Evolutionary conservation across 164 flowering plant genomes (phyloP), one percentile per base, ranked within the genome.

Genomic region (Vitis rupestris): DNA sequence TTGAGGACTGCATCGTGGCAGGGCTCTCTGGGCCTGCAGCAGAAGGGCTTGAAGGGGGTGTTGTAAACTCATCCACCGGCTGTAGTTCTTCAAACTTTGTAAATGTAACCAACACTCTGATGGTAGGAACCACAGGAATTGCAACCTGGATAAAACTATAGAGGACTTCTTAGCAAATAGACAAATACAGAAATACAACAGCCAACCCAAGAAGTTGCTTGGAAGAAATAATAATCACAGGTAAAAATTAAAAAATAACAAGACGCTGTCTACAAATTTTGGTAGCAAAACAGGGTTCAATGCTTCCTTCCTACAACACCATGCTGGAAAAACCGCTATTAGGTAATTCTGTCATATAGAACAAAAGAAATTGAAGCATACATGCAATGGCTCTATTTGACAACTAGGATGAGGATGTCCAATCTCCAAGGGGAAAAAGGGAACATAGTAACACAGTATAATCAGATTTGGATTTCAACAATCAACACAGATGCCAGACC

Each of bases 81-180:
- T 87, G 86, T 54, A 95, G 70, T 69, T 93, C 99, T 82, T 93
- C 97, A 65, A 88, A 93, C 76, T 90, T 95, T 17, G 98, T 90
- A 67, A 95, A 95, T 1, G 99, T 95, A 51, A 95, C 96, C 54
- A 95, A 16, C 60, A 95, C 99, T 66, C 93, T 81, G 75, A 95
- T 88, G 6, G 99, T 95, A 10, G 99, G 99, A 77, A 93, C 90
- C 67, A 95, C 97, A 3, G 99, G 98, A 65, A 95, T 95, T 4
- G 98, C 96, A 79, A 93, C 97, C 98, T 95, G 88, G 57, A 69
- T 51, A 51, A 52, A 65, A 75, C 48, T 27, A 68, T 64, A 52
- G 30, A 59, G 8, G 30, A n/a, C 11, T 61, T 16, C 17, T 59
- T 47, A 50, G 50, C 31, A 68, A n/a, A 23, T 9, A 14, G 19